Conservation (phyloP, 768 basidiomycete species). For the Xerocomus brunneocitrinus region DNA sequence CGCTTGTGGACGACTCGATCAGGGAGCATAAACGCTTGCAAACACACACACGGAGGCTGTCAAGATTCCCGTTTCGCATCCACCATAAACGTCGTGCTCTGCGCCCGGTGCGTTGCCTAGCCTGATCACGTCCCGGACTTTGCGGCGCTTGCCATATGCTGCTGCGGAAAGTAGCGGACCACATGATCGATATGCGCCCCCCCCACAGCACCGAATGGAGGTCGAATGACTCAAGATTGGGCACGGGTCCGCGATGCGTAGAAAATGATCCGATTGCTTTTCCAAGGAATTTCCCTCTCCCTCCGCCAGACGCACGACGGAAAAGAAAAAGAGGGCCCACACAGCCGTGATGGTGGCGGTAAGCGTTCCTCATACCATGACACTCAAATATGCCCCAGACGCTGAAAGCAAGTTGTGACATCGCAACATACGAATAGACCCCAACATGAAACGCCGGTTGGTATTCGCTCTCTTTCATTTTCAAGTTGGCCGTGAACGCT, state of each 20-base stretch:
- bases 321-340: background rate
- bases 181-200: constrained; percentile 18
- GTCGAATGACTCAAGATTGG: background rate
- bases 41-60: constrained; percentile 4
- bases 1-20: constrained; percentile 9
- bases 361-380: background rate
- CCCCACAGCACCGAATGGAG: constrained; percentile 5
- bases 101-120: constrained; percentile 4
- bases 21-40: background rate
- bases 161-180: constrained; percentile 19
- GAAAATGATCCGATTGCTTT: constrained; percentile 6
- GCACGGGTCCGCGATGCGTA: constrained; percentile 16
- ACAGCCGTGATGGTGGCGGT: constrained; percentile 4
- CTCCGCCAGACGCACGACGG: background rate
- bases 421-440: constrained; percentile 1
- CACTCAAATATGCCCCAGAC: no score
- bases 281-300: background rate
- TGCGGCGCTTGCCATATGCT: constrained; percentile 17
- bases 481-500: constrained; percentile 2
- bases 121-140: constrained; percentile 24
- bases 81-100: constrained; percentile 9
- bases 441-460: constrained; percentile 16
- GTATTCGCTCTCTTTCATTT: background rate
- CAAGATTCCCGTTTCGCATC: constrained; percentile 13
- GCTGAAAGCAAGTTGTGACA: background rate